A percentile compares a stretch with the other conserved stretches of the same genome.
Conservation (phyloP, 768 basidiomycete genomes). For the Tylopilus felleus region DNA sequence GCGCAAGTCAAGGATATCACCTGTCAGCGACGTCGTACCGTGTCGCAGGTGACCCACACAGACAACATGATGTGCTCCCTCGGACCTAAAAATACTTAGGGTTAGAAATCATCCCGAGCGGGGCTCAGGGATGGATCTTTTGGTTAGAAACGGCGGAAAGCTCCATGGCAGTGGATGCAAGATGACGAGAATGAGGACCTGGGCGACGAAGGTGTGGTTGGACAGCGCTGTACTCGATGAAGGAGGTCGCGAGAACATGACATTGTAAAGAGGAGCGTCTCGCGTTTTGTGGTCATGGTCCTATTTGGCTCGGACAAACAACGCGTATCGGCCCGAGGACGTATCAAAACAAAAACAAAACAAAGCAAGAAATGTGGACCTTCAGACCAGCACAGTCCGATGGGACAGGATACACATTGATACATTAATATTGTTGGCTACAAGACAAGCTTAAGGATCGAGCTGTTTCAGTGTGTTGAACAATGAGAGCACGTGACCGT, state of each 20-base stretch:
- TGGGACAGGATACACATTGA: no score
- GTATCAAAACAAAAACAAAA: no score
- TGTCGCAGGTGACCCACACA: conserved; percentile 22
- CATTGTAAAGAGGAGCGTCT: background rate
- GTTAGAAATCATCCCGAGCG: conserved; percentile 52
- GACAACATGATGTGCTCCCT: conserved; percentile 27
- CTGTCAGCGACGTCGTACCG: conserved; percentile 20
- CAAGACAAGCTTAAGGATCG: no score
- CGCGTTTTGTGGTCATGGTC: conserved; percentile 3
- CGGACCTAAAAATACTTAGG: conserved; percentile 46
- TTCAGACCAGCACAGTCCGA: no score
- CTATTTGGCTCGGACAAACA: conserved; percentile 28
- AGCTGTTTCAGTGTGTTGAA: no score
- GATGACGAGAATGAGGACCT: conserved; percentile 37
- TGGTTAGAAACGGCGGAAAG: conserved; percentile 42
- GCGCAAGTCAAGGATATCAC: conserved; percentile 12
- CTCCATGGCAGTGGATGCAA: conserved; percentile 29
- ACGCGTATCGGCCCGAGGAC: no score
- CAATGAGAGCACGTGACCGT: conserved; percentile 15
- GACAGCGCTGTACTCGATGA: conserved; percentile 15
- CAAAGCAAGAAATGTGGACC: no score
- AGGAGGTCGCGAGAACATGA: conserved; percentile 4
- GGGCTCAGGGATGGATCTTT: conserved; percentile 45
- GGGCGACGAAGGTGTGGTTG: conserved; percentile 44
- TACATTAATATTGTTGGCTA: no score